Conservation (phyloP, 176 grass and related monocot species). For the Musa beccarii region DNA sequence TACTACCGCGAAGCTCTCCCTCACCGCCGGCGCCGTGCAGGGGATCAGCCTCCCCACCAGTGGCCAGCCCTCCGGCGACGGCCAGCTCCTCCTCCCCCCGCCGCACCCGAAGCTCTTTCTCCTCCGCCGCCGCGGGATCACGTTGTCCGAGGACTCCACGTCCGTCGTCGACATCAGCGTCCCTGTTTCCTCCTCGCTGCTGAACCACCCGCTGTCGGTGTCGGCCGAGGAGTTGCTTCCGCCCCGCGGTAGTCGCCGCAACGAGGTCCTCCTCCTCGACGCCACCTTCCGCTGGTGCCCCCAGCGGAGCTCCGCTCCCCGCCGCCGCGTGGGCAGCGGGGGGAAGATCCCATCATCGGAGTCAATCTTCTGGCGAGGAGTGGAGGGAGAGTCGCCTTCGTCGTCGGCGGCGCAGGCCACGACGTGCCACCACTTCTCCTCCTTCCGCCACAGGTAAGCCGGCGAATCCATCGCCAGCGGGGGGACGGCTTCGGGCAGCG, state of each 20-base stretch:
- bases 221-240: background rate
- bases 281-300: slow-evolving; percentile 8
- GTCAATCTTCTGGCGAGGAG: slow-evolving; percentile 19
- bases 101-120: background rate
- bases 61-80: background rate
- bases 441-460: slow-evolving; percentile 69
- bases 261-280: slow-evolving; percentile 14
- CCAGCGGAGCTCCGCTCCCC: background rate
- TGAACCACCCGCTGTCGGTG: slow-evolving; percentile 79
- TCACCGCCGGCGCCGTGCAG: slow-evolving; percentile 13
- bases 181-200: slow-evolving; percentile 24
- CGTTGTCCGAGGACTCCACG: slow-evolving; percentile 37
- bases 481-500: slow-evolving; percentile 15
- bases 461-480: slow-evolving; percentile 17
- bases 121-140: background rate
- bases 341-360: slow-evolving; percentile 17
- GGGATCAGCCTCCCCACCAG: background rate
- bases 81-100: background rate
- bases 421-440: slow-evolving; percentile 68
- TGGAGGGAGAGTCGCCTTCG: slow-evolving; percentile 20
- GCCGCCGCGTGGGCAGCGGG: background rate
- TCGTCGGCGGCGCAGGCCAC: slow-evolving; percentile 22
- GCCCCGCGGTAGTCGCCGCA: background rate
- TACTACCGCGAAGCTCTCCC: slow-evolving; percentile 66
- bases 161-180: slow-evolving; percentile 20